Percentiles rank a stretch among this genome's conserved stretches.
Evolutionary conservation across 2,329 filamentous ascomycete species (phyloP).

Genomic region (Aspergillus texensis): DNA sequence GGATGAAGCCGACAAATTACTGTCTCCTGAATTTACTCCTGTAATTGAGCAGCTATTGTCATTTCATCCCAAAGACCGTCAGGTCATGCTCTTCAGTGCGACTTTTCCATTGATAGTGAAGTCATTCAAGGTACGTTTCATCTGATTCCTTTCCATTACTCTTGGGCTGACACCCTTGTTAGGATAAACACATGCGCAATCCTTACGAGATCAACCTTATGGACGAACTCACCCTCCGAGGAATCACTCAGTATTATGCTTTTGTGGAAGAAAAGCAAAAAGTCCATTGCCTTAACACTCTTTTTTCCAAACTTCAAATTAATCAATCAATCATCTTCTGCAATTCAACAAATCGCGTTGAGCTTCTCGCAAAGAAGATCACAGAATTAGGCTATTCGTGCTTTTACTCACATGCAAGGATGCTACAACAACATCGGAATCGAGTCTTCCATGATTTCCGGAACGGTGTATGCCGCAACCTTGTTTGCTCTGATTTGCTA

Average conservation of each 20-base stretch:
- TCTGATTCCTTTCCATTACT: constrained; percentile 31
- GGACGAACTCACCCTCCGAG: constrained; percentile 96
- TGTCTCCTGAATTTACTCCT: constrained; percentile 94
- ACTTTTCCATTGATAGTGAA: constrained; percentile 98
- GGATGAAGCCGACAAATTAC: constrained; percentile 98
- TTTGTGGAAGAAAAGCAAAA: constrained; percentile 99
- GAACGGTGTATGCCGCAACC: constrained; percentile 94
- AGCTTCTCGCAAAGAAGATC: constrained; percentile 97
- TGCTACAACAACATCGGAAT: constrained; percentile 96
- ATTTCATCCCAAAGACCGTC: constrained; percentile 94
- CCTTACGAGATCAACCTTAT: constrained; percentile 99
- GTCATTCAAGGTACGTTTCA: constrained; percentile 69
- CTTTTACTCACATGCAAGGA: constrained; percentile 98
- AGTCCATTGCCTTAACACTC: constrained; percentile 96
- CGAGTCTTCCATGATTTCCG: constrained; percentile 99
- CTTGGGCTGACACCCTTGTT: neutral
- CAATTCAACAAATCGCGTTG: constrained; percentile 97
- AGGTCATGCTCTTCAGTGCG: constrained; percentile 99
- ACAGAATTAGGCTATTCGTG: constrained; percentile 98
- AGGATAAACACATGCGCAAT: constrained; percentile 91
- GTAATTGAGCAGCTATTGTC: constrained; percentile 94
- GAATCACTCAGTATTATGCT: constrained; percentile 98
- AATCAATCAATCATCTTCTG: constrained; percentile 99
- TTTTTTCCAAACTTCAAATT: constrained; percentile 98
- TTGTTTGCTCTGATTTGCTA: constrained; percentile 95